Conservation (phyloP, 108 stramenopile genomes). For the Stephanodiscus minutulus region DNA sequence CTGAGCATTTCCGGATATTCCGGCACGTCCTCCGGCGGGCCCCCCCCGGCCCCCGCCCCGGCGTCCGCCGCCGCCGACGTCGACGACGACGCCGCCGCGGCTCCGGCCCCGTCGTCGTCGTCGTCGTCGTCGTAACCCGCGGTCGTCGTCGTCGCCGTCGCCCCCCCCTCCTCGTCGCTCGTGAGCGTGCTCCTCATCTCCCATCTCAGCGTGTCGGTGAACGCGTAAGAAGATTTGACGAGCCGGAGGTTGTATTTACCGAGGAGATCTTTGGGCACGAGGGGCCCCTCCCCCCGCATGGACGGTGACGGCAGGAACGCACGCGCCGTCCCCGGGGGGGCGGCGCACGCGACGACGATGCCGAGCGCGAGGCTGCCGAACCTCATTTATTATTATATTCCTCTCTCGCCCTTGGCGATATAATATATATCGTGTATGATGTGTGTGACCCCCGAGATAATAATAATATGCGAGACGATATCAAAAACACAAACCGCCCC, state of each 20-base stretch:
- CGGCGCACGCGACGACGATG: constrained; percentile 8
- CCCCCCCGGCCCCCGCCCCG: background rate
- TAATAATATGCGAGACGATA: too few species aligned
- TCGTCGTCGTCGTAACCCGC: background rate
- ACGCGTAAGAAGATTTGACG: background rate
- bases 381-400: background rate
- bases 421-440: background rate
- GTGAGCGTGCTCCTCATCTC: constrained; percentile 28
- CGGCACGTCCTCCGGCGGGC: constrained; percentile 19
- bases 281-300: too few species aligned
- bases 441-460: too few species aligned
- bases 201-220: background rate
- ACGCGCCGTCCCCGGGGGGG: too few species aligned
- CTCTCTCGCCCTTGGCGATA: too few species aligned
- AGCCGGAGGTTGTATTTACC: too few species aligned
- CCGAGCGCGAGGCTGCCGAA: constrained; percentile 15
- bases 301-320: too few species aligned
- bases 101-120: background rate
- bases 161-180: constrained; percentile 30
- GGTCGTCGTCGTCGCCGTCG: background rate
- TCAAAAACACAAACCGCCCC: too few species aligned
- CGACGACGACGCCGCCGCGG: background rate
- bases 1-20: constrained; percentile 34
- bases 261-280: too few species aligned
- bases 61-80: background rate